These are phyloP conservation scores for Fusarium euwallaceae DNA, from an alignment of 2,329 filamentous ascomycete genomes.

Conservation along the genomic window DNA sequence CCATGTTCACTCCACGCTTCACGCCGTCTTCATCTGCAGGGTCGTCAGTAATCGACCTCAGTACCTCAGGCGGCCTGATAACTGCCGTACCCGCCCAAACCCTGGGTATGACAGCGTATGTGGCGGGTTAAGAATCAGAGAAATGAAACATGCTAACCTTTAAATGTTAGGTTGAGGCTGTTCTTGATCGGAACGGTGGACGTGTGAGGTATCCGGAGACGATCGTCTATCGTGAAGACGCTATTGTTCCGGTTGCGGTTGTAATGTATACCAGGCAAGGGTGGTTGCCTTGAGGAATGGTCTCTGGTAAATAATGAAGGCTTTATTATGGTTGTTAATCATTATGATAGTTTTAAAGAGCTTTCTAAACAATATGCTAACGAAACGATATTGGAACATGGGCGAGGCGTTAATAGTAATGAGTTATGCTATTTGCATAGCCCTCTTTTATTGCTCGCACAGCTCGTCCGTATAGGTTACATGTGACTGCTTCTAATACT, in stretches of 20 bases:
- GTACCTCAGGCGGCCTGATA: accelerated
- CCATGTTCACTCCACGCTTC: background rate
- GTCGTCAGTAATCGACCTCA: background rate
- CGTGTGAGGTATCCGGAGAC: conserved; percentile 2
- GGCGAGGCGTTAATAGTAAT: too few relatives aligned
- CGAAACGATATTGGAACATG: too few relatives aligned
- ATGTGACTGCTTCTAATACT: too few relatives aligned
- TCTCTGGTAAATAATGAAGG: background rate
- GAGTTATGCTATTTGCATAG: too few relatives aligned
- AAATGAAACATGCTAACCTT: background rate
- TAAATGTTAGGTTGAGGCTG: background rate
- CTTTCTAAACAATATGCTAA: background rate
- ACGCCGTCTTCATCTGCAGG: background rate
- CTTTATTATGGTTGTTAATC: background rate
- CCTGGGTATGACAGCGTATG: conserved; percentile 17
- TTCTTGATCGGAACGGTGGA: background rate
- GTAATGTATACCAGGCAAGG: conserved; percentile 12
- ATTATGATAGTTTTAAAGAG: background rate
- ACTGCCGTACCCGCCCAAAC: background rate
- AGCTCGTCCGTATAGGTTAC: too few relatives aligned
- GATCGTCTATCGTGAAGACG: conserved; percentile 24
- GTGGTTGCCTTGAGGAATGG: background rate
- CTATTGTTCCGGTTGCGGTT: conserved; percentile 11
- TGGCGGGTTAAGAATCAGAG: background rate
- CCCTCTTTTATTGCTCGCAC: too few relatives aligned